Evolutionary conservation across 805 yeast genomes (phyloP).

Genomic region (Naumovozyma castellii): DNA sequence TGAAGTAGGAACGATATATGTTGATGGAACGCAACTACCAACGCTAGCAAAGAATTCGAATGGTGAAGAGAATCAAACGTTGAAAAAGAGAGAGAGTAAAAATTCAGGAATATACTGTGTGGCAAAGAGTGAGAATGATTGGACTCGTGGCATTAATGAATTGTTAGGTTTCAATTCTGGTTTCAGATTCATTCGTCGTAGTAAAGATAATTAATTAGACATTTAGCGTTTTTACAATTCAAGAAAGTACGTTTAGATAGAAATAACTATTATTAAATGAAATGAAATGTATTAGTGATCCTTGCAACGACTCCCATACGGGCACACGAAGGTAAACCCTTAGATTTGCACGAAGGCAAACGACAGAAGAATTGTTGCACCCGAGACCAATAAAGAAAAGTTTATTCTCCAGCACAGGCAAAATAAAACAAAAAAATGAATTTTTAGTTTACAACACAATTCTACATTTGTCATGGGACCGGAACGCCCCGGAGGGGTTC

Average conservation of each 20-base stretch:
- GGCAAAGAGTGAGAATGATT: constrained; percentile 72
- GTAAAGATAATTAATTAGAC: constrained; percentile 6
- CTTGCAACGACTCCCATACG: constrained; percentile 58
- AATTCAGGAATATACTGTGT: constrained; percentile 77
- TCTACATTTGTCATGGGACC: constrained; percentile 63
- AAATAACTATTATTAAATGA: constrained; percentile 5
- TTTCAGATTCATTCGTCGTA: constrained; percentile 42
- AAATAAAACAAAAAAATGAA: constrained; percentile 5
- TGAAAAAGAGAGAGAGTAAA: constrained; percentile 10
- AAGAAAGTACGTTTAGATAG: neutral
- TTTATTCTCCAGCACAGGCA: constrained; percentile 54
- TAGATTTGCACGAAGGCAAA: constrained; percentile 39
- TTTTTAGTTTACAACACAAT: constrained; percentile 31
- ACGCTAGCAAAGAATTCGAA: constrained; percentile 15
- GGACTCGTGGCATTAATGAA: constrained; percentile 87
- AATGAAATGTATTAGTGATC: constrained; percentile 33
- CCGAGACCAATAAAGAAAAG: constrained; percentile 48
- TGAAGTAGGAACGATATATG: constrained; percentile 52
- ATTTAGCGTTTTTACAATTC: neutral
- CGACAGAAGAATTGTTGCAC: constrained; percentile 59
- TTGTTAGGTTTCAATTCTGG: constrained; percentile 81
- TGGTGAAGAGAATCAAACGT: constrained; percentile 5
- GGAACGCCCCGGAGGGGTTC: constrained; percentile 51
- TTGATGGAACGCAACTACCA: constrained; percentile 44
- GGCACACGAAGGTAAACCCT: constrained; percentile 70